Conservation (phyloP, 352 stramenopile genomes). For the Pythium volutum region DNA sequence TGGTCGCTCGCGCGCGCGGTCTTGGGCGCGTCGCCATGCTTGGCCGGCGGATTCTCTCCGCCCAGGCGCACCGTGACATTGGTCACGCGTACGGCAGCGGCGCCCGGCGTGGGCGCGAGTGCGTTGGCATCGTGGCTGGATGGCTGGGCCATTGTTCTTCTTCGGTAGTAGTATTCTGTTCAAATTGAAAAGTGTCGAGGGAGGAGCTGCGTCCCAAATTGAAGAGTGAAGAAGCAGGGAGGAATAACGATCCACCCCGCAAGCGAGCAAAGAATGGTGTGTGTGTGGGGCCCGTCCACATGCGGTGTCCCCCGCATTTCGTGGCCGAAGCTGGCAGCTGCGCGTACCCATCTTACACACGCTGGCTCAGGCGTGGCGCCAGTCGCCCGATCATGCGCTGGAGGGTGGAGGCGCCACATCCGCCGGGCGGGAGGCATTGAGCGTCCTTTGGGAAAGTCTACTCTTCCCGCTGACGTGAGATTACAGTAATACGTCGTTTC, state of each 20-base stretch:
- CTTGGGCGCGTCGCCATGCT: not conserved
- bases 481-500: slow-evolving; percentile 1
- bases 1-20: not conserved
- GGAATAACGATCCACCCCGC: not conserved
- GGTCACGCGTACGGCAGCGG: slow-evolving; percentile 5
- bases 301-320: not conserved
- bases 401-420: not conserved
- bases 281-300: no score
- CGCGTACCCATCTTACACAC: slow-evolving; percentile 20
- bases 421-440: not conserved
- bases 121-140: not conserved
- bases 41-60: not conserved
- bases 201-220: not conserved
- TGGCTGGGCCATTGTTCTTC: slow-evolving; percentile 5
- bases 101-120: not conserved
- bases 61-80: slow-evolving; percentile 6
- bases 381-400: not conserved
- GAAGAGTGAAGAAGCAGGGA: not conserved
- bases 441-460: not conserved
- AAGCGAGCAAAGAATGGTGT: no score
- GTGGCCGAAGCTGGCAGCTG: slow-evolving; percentile 2
- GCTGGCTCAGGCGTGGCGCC: slow-evolving; percentile 9
- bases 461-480: slow-evolving; percentile 6
- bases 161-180: not conserved
- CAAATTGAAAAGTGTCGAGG: slow-evolving; percentile 14